Evolutionary conservation across 176 grass and related monocot genomes (phyloP), one percentile per base, ranked within the genome.

Genomic region (Ensete ventricosum): DNA sequence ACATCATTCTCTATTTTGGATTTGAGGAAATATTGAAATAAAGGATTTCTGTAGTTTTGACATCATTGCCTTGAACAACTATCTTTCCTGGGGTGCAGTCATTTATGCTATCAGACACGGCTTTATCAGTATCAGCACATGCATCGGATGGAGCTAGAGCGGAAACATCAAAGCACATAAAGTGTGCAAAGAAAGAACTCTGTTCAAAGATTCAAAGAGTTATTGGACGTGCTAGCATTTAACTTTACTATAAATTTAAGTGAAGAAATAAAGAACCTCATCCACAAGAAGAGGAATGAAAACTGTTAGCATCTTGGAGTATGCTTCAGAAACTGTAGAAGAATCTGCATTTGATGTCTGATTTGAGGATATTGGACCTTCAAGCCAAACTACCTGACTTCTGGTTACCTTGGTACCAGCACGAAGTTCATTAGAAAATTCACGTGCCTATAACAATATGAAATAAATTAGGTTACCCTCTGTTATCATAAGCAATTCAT

Each of bases 121-220:
- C 55, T 81, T 74, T 78, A 14, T 79, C 53, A 72, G 19, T 60
- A 58, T 17, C 64, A 52, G 74, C 57, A 57, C 82, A 76, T 81
- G 54, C 71, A 77, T 88, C 86, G 55, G 83, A 68, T 58, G 81
- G 72, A 84, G 77, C 54, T 78, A 78, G 43, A 26, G 73, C 34
- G 57, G 85, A 69, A 77, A 88, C 86, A 80, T 98, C 88, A 63
- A 98, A 98, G 82, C 94, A 98, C 94, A 98, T 98, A 79, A 98
- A 93, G 85, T 93, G 90, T 81, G 90, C 82, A 75, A 98, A 93
- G 78, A 98, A 98, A 19, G 88, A 87, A 70, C 90, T 98, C 94
- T 98, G 76, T 60, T 74, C 49, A 52, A 59, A 55, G 67, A 23
- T 58, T 69, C 29, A 16, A 76, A 67, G n/a, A 22, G 1, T 82